Evolutionary conservation across 2,329 filamentous ascomycete genomes (phyloP).

Genomic region (Triangularia setosa): DNA sequence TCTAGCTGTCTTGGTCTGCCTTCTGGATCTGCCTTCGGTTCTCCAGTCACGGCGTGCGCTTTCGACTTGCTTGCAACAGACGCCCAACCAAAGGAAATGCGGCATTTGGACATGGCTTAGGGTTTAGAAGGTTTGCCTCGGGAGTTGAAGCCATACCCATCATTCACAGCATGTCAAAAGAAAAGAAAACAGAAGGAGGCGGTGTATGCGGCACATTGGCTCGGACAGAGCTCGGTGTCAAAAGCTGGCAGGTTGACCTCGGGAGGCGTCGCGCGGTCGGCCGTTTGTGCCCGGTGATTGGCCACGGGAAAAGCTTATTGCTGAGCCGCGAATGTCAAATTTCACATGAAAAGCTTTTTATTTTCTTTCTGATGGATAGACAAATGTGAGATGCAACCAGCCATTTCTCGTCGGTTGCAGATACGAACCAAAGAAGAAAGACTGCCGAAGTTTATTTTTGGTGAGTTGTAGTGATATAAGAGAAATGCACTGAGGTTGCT

Average conservation of each 20-base stretch:
- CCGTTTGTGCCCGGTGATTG: not conserved
- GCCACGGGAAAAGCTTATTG: not conserved
- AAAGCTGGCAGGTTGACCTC: not conserved
- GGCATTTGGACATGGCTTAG: not conserved
- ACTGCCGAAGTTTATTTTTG: not conserved
- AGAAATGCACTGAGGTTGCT: not conserved
- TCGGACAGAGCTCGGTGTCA: not conserved
- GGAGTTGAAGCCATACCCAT: not conserved
- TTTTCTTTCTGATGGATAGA: not conserved
- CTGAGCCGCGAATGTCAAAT: not conserved
- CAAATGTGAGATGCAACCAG: not conserved
- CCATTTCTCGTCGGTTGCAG: not conserved
- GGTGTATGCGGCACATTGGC: not conserved
- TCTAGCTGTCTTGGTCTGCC: not conserved
- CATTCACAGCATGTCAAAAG: not conserved
- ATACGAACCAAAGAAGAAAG: not conserved
- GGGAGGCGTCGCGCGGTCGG: not conserved
- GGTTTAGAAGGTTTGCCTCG: not conserved
- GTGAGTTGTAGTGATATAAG: not conserved
- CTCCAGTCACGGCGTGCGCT: not conserved
- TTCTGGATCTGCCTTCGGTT: not conserved
- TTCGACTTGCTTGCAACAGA: not conserved
- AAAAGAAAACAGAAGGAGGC: not conserved
- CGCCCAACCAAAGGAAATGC: not conserved
- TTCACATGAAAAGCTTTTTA: not conserved